Evolutionary conservation across 2,329 filamentous ascomycete genomes (phyloP).

Genomic region (Neocatenulostroma microsporum): DNA sequence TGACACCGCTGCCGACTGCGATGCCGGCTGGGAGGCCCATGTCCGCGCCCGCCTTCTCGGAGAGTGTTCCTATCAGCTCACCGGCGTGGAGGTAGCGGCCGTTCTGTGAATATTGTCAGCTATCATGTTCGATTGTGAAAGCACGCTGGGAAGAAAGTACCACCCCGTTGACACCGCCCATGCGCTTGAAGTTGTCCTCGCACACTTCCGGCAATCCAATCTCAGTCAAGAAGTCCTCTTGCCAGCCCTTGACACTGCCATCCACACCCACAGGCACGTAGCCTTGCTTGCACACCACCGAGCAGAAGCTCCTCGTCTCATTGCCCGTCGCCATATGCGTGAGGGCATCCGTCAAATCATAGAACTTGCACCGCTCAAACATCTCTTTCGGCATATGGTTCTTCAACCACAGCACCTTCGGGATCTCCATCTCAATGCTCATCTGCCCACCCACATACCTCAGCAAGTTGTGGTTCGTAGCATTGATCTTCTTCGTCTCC

Average conservation of each 20-base stretch:
- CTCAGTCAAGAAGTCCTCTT: constrained; percentile 80
- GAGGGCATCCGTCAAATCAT: constrained; percentile 84
- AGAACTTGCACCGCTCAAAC: constrained; percentile 93
- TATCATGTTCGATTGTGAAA: background rate
- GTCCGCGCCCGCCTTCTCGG: constrained; percentile 71
- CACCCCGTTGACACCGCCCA: constrained; percentile 91
- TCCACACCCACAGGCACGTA: constrained; percentile 96
- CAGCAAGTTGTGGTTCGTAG: constrained; percentile 82
- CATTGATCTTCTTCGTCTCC: constrained; percentile 90
- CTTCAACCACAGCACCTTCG: constrained; percentile 97
- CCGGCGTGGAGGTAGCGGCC: constrained; percentile 86
- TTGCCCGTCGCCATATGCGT: constrained; percentile 90
- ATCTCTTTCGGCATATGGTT: constrained; percentile 92
- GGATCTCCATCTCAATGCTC: constrained; percentile 99
- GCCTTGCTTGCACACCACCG: constrained; percentile 93
- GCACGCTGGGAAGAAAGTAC: constrained; percentile 44
- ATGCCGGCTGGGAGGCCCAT: constrained; percentile 81
- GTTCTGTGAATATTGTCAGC: constrained; percentile 55
- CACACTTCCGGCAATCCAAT: constrained; percentile 82
- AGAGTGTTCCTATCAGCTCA: constrained; percentile 78
- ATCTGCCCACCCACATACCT: constrained; percentile 96
- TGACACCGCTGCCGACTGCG: constrained; percentile 90
- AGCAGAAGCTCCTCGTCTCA: constrained; percentile 89
- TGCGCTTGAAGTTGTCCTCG: constrained; percentile 80
- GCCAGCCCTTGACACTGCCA: constrained; percentile 95